These are phyloP conservation scores for Anisogramma anomala DNA, from an alignment of 2,329 filamentous ascomycete species.

Conservation along the genomic window DNA sequence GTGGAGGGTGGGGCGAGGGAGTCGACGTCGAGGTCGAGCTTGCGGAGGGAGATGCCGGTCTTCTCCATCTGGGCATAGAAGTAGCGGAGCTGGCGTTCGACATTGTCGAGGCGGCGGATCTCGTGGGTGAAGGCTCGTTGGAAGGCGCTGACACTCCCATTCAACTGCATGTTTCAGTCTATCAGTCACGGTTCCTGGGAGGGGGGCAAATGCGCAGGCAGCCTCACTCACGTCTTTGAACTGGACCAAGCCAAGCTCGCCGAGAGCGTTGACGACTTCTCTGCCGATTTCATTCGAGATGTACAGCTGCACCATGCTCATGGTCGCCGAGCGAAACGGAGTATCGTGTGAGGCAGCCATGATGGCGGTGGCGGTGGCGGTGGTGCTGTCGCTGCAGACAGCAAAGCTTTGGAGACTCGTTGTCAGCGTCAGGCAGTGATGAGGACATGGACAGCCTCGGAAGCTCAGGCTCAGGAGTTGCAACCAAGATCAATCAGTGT, in stretches of 20 bases:
- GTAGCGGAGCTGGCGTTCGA: constrained; percentile 93
- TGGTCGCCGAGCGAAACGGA: constrained; percentile 98
- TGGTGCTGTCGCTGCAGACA: constrained; percentile 8
- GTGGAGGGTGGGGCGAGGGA: constrained; percentile 79
- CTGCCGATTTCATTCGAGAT: constrained; percentile 97
- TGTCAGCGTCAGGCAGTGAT: constrained; percentile 8
- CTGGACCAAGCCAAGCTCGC: constrained; percentile 91
- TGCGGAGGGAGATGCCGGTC: constrained; percentile 70
- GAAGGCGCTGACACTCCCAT: constrained; percentile 84
- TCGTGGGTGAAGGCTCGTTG: constrained; percentile 96
- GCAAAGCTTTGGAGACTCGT: constrained; percentile 8
- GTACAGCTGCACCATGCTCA: constrained; percentile 99
- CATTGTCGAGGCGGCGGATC: constrained; percentile 93
- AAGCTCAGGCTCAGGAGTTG: constrained; percentile 2
- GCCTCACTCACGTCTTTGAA: constrained; percentile 74
- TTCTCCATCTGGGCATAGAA: constrained; percentile 96
- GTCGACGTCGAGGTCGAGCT: constrained; percentile 82
- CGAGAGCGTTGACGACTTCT: constrained; percentile 91
- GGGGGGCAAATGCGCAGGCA: constrained; percentile 14
- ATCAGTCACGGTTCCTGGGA: background rate
- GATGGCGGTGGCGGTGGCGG: constrained; percentile 19
- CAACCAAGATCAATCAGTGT: background rate
- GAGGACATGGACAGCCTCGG: background rate
- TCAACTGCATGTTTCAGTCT: constrained; percentile 52
- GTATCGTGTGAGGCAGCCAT: constrained; percentile 70